Base-by-base conservation (phyloP, 441 rosid genomes). In the Theobroma grandiflorum region DNA sequence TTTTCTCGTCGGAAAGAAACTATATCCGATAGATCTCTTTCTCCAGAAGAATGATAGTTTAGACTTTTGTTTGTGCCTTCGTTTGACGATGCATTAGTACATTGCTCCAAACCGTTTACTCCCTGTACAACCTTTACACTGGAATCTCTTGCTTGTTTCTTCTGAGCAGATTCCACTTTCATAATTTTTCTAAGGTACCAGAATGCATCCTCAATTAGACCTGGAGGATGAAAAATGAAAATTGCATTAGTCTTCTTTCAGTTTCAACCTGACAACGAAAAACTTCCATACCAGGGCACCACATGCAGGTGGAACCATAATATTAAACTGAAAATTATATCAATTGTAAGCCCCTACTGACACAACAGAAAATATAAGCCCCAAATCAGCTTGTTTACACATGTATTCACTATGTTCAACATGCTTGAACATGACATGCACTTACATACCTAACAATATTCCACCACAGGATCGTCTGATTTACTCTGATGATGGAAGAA, bases 1-100 rank as follows among this genome's bases (percentile, higher is more conserved):
- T 96, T 95, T 85, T 95, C 98, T 81, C 85, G 87, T 77, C 67
- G 87, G 82, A 96, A 96, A 22, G 96, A 91, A 67, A 96, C 96
- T 47, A 90, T 74, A 77, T 88, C 85, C 79, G 72, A 81, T 65
- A 96, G 85, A 84, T 88, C 85, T 80, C 79, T 87, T 78, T 81
- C 80, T 78, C 78, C 72, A 14, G 80, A 76, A 72, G 76, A 33
- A 10, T 58, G 55, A 43, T 63, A 22, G 40, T 50, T 79, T 47
- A 79, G 57, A 74, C 4, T 76, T 4, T 77, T 82, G 78, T 65
- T 69, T 75, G 70, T 16, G 49, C 83, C 89, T 62, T 43, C 84
- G 55, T 53, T 75, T 10, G 79, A 72, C 35, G 80, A 78, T 63
- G 78, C 57, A 64, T 38, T 33, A 80, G 69, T 64, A 53, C 66